A percentile compares a stretch with the other conserved stretches of the same genome.
These are phyloP conservation scores for Usnea hakonensis DNA, from an alignment of 495 filamentous ascomycete genomes.

Conservation along the genomic window DNA sequence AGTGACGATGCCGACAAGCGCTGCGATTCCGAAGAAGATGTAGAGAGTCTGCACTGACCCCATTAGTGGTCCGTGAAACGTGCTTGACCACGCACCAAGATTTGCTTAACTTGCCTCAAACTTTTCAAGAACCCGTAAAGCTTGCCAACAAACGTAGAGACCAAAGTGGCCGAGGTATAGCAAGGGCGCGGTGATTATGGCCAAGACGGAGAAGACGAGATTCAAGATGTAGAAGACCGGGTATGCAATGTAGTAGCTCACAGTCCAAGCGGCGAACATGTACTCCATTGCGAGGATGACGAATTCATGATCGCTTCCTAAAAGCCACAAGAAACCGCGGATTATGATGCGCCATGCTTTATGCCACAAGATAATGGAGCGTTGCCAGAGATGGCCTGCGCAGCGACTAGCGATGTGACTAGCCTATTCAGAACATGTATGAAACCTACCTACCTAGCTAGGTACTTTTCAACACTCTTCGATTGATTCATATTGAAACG, in stretches of 20 bases:
- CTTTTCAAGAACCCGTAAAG: conserved; percentile 43
- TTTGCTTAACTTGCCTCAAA: conserved; percentile 52
- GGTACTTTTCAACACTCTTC: neutral
- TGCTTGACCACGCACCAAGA: neutral
- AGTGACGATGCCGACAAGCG: conserved; percentile 47
- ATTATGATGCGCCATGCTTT: neutral
- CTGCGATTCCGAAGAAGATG: conserved; percentile 54
- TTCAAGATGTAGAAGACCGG: conserved; percentile 31
- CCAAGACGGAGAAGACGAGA: conserved; percentile 23
- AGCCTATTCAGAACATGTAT: neutral
- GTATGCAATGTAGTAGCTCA: conserved; percentile 33
- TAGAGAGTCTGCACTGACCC: conserved; percentile 47
- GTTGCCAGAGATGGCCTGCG: neutral
- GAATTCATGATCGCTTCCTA: conserved; percentile 20
- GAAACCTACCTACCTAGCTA: too few species aligned
- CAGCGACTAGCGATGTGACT: neutral
- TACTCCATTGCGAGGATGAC: conserved; percentile 23
- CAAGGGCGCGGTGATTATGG: conserved; percentile 38
- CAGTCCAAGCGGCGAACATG: conserved; percentile 22
- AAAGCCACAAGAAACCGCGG: neutral
- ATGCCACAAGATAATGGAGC: too few species aligned
- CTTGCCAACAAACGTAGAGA: conserved; percentile 32
- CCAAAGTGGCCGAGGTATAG: conserved; percentile 35
- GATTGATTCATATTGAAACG: neutral
- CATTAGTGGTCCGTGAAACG: conserved; percentile 25